Conservation (phyloP, 805 yeast genomes). For the Hanseniaspora pseudoguilliermondii region DNA sequence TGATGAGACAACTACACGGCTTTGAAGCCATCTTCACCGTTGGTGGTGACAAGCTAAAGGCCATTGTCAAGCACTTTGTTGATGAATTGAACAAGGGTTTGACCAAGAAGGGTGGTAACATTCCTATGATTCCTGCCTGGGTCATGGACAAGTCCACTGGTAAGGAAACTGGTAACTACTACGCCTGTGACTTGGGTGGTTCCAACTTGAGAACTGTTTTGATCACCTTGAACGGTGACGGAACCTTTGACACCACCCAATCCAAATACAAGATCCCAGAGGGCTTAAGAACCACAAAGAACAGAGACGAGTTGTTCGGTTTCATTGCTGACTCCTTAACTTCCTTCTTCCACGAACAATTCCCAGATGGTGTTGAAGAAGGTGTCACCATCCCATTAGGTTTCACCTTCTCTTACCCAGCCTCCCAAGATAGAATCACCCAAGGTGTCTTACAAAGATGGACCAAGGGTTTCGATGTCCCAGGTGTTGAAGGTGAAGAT, state of each 20-base stretch:
- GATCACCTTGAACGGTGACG: conserved; percentile 70
- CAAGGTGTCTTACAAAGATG: conserved; percentile 83
- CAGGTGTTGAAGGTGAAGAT: conserved; percentile 84
- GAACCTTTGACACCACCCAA: conserved; percentile 75
- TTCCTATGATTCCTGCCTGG: conserved; percentile 97
- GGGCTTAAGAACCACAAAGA: conserved; percentile 60
- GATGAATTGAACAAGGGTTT: conserved; percentile 72
- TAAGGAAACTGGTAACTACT: conserved; percentile 71
- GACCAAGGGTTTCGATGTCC: conserved; percentile 96
- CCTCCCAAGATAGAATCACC: conserved; percentile 69
- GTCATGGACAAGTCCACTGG: conserved; percentile 91
- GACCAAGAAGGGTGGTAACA: conserved; percentile 62
- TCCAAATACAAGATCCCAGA: conserved; percentile 73
- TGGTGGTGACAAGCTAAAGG: conserved; percentile 43
- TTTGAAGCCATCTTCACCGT: conserved; percentile 55
- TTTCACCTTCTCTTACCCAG: conserved; percentile 90
- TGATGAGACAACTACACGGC: conserved; percentile 44
- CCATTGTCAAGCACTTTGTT: conserved; percentile 64
- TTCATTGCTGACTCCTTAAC: conserved; percentile 76
- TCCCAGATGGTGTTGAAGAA: conserved; percentile 50
- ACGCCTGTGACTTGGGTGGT: conserved; percentile 95
- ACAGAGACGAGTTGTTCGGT: conserved; percentile 60
- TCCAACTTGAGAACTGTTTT: conserved; percentile 88
- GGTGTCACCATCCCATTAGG: conserved; percentile 59
- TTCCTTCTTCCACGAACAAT: conserved; percentile 51